Percentiles rank a stretch among this genome's conserved stretches.
Evolutionary conservation across 495 filamentous ascomycete genomes (phyloP).

Genomic region (Penicillium longicatenatum): DNA sequence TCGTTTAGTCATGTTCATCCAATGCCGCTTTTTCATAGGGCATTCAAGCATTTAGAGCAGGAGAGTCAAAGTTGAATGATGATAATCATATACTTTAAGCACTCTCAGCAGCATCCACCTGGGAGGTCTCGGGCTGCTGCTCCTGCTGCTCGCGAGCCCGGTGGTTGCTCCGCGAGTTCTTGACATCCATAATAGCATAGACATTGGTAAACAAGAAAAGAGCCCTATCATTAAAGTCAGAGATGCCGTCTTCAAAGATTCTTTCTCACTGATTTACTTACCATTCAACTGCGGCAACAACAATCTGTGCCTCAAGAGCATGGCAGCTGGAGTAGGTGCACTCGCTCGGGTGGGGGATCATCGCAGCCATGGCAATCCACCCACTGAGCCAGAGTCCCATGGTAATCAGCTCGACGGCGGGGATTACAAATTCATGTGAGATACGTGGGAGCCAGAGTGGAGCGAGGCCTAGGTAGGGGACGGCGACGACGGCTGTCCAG

Average conservation of each 20-base stretch:
- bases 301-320: constrained; percentile 43
- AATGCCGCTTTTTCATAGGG: background rate
- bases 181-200: constrained; percentile 21
- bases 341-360: constrained; percentile 45
- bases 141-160: background rate
- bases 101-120: background rate
- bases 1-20: constrained; percentile 1
- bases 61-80: background rate
- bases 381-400: constrained; percentile 61
- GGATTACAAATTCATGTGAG: constrained; percentile 50
- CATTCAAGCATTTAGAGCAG: background rate
- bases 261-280: constrained; percentile 19
- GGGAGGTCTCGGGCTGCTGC: background rate
- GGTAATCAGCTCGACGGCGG: constrained; percentile 24
- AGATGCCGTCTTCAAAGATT: background rate
- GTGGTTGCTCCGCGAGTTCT: constrained; percentile 13
- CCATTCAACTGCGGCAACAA: constrained; percentile 53
- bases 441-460: constrained; percentile 55
- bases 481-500: constrained; percentile 62
- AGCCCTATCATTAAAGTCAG: constrained; percentile 33
- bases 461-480: constrained; percentile 62
- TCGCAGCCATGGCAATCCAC: constrained; percentile 66
- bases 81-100: background rate
- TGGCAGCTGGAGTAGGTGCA: constrained; percentile 49
- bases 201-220: constrained; percentile 25